Evolutionary conservation across 306 rosid species (phyloP), one percentile per base, ranked within the genome.

Genomic region (Malus fusca): DNA sequence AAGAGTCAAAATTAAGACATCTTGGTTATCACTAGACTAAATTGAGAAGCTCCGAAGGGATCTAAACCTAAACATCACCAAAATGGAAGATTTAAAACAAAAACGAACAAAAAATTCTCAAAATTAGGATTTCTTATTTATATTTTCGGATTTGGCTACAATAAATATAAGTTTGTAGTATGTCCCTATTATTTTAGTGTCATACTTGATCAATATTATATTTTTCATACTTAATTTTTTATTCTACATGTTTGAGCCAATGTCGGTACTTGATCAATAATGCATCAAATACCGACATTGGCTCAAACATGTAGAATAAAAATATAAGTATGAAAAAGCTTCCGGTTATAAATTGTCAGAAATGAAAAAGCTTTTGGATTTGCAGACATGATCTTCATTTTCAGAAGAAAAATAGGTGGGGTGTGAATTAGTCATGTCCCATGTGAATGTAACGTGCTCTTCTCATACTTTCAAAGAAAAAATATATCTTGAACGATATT

Each of bases 381-480:
- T 53, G 8, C 31, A 11, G 75, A 72, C 51, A 72, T 14, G 76
- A 72, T 42, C 76, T 56, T 22, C 17, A n/a, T 25, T 73, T 73
- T 23, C 68, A 40, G 68, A 42, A 73, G 21, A 21, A 19, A 48
- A 19, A 56, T 11, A n/a, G 35, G 14, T 60, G 58, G 68, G 23
- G 28, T 73, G 68, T 73, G 77, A 60, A 37, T 17, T 15, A 40
- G 68, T 73, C 76, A 73, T 42, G 46, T 59, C 64, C 68, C 77
- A 60, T 26, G 43, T 73, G 59, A 42, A 66, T 2, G 18, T 26
- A 25, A 21, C 77, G n/a, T 26, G 77, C 43, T 72, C 55, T 42
- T 12, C 23, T 68, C 55, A 37, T 48, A 19, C 22, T 23, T 31
- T 21, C 28, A 2, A 51, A 28, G 44, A 48, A 51, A 60, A 70